A percentile compares a stretch with the other conserved stretches of the same genome.
Evolutionary conservation across 73 alveolate species (phyloP).

Genomic region (Paramecium pentaurelia): DNA sequence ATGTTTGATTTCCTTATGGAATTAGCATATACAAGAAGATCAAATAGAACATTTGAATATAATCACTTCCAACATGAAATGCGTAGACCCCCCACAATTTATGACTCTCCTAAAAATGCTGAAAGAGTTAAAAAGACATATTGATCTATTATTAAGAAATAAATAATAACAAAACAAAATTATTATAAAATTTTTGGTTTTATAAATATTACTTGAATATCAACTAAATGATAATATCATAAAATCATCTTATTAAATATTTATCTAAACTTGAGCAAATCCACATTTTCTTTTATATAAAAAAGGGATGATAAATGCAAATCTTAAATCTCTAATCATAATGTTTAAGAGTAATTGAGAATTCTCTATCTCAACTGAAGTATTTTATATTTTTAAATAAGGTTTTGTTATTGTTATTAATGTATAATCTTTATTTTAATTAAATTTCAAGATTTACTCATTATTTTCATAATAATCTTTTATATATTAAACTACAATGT

Average conservation of each 20-base stretch:
- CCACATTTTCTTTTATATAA: slow-evolving; percentile 1
- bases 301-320: neutral
- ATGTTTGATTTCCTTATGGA: slow-evolving; percentile 68
- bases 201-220: neutral
- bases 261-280: neutral
- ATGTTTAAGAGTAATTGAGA: neutral
- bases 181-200: neutral
- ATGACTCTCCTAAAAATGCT: slow-evolving; percentile 64
- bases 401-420: neutral
- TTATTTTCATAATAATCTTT: neutral
- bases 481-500: neutral
- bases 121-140: slow-evolving; percentile 53
- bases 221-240: neutral
- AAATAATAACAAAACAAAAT: neutral
- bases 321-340: slow-evolving; percentile 19
- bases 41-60: slow-evolving; percentile 54
- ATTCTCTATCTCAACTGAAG: neutral
- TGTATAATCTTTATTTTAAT: neutral
- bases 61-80: slow-evolving; percentile 54
- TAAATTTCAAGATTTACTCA: neutral
- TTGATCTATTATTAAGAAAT: neutral
- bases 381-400: neutral
- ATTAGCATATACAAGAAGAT: slow-evolving; percentile 63
- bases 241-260: neutral
- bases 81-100: slow-evolving; percentile 52